A percentile compares a stretch with the other conserved stretches of the same genome.
phyloP scores from a whole-genome alignment of 345 rosid species.

The Populus deltoides region DNA sequence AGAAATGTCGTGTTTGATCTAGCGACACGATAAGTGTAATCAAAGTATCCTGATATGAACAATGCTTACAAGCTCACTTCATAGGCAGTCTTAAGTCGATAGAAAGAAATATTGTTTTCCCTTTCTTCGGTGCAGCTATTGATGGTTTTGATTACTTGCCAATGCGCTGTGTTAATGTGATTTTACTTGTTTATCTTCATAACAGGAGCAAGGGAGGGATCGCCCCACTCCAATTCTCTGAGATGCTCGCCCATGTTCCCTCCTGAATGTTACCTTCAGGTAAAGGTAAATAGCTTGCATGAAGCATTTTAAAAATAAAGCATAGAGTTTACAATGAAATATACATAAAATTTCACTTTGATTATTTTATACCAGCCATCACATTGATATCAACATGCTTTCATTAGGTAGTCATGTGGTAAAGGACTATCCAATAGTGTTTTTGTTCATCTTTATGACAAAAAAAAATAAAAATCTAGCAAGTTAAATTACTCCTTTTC shows the following conservation, averaged over 20 bases:
- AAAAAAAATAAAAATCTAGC: neutral
- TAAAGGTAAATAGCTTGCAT: too few species aligned
- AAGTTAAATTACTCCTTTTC: neutral
- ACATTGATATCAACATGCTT: neutral
- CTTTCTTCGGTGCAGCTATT: neutral
- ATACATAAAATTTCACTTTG: too few species aligned
- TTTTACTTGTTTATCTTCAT: neutral
- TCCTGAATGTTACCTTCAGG: too few species aligned
- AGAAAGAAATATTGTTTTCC: neutral
- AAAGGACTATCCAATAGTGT: neutral
- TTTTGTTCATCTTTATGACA: neutral
- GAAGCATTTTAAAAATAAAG: neutral
- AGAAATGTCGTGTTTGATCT: conserved; percentile 58
- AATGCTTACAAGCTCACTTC: too few species aligned
- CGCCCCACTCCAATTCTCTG: neutral
- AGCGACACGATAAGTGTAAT: neutral
- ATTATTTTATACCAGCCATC: too few species aligned
- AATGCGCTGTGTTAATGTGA: neutral
- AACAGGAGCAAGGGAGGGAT: neutral
- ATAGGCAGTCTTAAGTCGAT: too few species aligned
- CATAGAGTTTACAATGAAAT: neutral
- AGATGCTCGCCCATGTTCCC: neutral
- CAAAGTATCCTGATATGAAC: too few species aligned
- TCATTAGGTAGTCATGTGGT: neutral
- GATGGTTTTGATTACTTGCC: neutral